phyloP scores from a whole-genome alignment of 2,329 filamentous ascomycete genomes.

The Ramularia endophylla region DNA sequence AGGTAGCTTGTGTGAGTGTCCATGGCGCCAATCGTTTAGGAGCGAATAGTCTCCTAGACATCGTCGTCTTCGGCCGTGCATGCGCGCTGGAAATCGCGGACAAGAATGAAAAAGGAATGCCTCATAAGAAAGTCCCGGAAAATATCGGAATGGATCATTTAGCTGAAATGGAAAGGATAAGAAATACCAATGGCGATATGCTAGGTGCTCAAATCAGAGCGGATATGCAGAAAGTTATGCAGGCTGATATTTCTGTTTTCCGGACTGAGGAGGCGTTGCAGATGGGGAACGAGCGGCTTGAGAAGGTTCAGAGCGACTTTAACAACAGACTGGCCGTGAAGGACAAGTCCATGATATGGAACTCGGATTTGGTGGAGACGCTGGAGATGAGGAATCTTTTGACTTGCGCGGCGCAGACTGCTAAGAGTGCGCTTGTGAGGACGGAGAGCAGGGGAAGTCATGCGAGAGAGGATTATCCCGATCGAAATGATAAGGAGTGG shows the following conservation, averaged over 20 bases:
- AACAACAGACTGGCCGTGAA: constrained; percentile 32
- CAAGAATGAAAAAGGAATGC: constrained; percentile 34
- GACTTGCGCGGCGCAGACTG: constrained; percentile 44
- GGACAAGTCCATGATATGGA: constrained; percentile 46
- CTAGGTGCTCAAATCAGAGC: constrained; percentile 35
- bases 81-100: constrained; percentile 38
- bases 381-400: constrained; percentile 43
- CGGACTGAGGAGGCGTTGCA: constrained; percentile 36
- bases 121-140: constrained; percentile 31
- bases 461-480: constrained; percentile 43
- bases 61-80: constrained; percentile 46
- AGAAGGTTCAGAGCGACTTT: constrained; percentile 34
- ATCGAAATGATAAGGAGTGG: constrained; percentile 39
- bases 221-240: constrained; percentile 44
- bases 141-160: constrained; percentile 28
- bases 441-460: constrained; percentile 44
- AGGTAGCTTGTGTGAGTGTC: constrained; percentile 45
- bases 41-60: constrained; percentile 45
- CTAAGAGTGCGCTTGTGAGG: constrained; percentile 38
- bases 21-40: constrained; percentile 46
- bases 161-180: constrained; percentile 32
- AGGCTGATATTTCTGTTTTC: constrained; percentile 43
- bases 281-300: constrained; percentile 30
- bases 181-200: constrained; percentile 33
- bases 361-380: constrained; percentile 44